Conservation (phyloP, 345 rosid species). For the Hibiscus trionum region DNA sequence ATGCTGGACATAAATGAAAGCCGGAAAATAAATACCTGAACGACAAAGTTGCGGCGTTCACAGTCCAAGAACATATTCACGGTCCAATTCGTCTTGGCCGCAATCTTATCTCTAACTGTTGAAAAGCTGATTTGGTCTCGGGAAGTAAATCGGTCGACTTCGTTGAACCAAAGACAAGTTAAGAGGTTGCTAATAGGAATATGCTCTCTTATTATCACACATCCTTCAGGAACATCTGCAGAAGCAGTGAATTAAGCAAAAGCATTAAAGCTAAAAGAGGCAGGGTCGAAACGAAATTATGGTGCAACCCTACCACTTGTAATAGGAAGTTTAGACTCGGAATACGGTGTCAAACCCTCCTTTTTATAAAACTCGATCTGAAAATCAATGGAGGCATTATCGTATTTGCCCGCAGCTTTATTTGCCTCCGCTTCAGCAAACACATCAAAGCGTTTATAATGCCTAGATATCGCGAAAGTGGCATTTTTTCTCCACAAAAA, state of each 20-base stretch:
- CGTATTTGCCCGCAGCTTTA: constrained; percentile 96
- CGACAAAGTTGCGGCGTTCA: constrained; percentile 90
- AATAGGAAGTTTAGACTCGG: constrained; percentile 85
- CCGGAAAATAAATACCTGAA: constrained; percentile 53
- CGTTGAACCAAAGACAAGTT: constrained; percentile 95
- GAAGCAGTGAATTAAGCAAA: constrained; percentile 11
- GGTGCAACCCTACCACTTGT: constrained; percentile 60
- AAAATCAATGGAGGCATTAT: constrained; percentile 80
- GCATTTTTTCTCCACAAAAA: constrained; percentile 92
- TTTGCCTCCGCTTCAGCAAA: constrained; percentile 94
- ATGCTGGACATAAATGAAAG: not conserved
- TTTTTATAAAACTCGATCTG: constrained; percentile 80
- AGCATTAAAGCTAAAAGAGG: not conserved
- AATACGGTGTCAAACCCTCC: constrained; percentile 86
- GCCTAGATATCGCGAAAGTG: constrained; percentile 87
- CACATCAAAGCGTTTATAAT: constrained; percentile 83
- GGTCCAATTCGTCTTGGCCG: constrained; percentile 73
- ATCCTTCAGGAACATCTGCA: constrained; percentile 99
- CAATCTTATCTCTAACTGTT: constrained; percentile 80
- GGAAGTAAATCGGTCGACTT: constrained; percentile 93
- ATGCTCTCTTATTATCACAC: constrained; percentile 92
- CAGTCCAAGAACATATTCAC: constrained; percentile 90
- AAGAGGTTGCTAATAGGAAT: constrained; percentile 85
- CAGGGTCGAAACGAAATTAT: not conserved
- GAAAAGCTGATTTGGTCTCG: constrained; percentile 98